phyloP scores from a whole-genome alignment of 345 rosid species.

The Aegle marmelos region DNA sequence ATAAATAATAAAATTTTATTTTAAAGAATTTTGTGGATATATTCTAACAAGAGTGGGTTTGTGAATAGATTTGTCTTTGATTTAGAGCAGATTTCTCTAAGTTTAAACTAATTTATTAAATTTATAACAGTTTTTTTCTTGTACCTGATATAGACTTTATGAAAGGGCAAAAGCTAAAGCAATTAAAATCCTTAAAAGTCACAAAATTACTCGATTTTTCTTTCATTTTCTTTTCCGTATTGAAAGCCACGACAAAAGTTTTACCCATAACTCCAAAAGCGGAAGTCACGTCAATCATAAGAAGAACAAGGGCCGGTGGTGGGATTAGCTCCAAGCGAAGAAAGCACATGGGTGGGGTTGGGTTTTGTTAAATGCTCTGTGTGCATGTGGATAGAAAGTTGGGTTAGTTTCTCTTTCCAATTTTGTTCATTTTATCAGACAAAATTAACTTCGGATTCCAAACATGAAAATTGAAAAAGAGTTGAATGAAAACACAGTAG shows the following conservation, averaged over 20 bases:
- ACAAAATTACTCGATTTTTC: neutral
- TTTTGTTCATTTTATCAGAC: neutral
- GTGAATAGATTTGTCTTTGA: no score
- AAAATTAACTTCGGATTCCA: constrained; percentile 14
- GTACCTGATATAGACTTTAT: no score
- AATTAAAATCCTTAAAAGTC: neutral
- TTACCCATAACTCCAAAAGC: neutral
- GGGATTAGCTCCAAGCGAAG: neutral
- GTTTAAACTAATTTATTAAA: no score
- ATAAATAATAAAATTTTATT: no score
- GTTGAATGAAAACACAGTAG: neutral
- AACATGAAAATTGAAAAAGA: neutral
- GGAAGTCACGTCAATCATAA: neutral
- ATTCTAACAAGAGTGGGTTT: no score
- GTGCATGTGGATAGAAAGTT: neutral
- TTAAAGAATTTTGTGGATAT: no score
- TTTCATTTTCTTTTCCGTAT: no score
- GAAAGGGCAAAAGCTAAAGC: no score
- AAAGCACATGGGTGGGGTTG: constrained; percentile 24
- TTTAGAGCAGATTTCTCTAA: no score
- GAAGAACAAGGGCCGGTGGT: neutral
- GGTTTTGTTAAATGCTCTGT: constrained; percentile 4
- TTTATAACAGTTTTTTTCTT: no score
- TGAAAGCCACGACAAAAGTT: neutral
- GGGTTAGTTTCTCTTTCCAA: no score